A percentile compares a stretch with the other conserved stretches of the same genome.
These are phyloP conservation scores for Chrysochromulina parva DNA, from an alignment of 78 protist species.

Conservation along the genomic window DNA sequence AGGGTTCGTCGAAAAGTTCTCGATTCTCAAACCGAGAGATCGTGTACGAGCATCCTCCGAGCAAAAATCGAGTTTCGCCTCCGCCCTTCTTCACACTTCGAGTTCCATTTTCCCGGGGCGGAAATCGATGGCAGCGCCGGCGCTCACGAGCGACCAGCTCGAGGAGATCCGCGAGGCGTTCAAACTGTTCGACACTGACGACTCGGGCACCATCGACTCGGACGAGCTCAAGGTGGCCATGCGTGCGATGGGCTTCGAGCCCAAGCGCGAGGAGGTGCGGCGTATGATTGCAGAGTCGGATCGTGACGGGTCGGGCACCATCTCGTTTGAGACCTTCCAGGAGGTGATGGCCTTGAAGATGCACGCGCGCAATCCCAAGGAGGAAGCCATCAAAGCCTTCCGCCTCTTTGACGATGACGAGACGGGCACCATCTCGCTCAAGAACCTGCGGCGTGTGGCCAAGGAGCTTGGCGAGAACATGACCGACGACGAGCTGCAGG, in stretches of 20 bases:
- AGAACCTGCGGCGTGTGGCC: constrained; percentile 85
- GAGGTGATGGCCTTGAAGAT: constrained; percentile 89
- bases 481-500: constrained; percentile 87
- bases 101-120: too few relatives aligned
- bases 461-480: constrained; percentile 90
- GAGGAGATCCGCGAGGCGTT: constrained; percentile 89
- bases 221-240: constrained; percentile 95
- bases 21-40: too few relatives aligned
- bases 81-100: too few relatives aligned
- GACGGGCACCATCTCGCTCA: constrained; percentile 76
- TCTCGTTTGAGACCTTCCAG: constrained; percentile 81
- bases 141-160: constrained; percentile 80
- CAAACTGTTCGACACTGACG: constrained; percentile 75
- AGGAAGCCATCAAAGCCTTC: constrained; percentile 89
- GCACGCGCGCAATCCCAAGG: constrained; percentile 76
- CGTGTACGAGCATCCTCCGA: too few relatives aligned
- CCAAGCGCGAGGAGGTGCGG: constrained; percentile 86
- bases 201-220: constrained; percentile 82
- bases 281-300: constrained; percentile 85
- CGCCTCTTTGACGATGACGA: constrained; percentile 90
- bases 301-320: constrained; percentile 72
- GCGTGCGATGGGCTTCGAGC: constrained; percentile 95
- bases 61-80: too few relatives aligned
- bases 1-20: too few relatives aligned
- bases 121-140: too few relatives aligned